Evolutionary conservation across 2,329 filamentous ascomycete species (phyloP).

Genomic region (Scytalidium sp.): DNA sequence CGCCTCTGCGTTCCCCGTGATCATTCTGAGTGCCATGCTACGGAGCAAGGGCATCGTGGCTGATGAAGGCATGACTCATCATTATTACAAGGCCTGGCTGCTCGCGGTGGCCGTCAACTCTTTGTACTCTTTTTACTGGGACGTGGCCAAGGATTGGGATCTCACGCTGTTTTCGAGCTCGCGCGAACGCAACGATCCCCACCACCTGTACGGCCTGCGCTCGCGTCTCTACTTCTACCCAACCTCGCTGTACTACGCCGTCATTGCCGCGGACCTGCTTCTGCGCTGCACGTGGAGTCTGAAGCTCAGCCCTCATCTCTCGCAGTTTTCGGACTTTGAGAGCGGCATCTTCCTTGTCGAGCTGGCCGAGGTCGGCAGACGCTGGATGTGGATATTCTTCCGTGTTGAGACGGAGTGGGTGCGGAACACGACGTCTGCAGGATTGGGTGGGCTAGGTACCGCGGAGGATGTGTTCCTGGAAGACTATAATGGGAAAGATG

Average conservation of each 20-base stretch:
- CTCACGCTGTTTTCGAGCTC: conserved; percentile 71
- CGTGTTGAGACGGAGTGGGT: conserved; percentile 93
- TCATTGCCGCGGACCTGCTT: conserved; percentile 73
- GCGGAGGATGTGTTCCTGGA: conserved; percentile 73
- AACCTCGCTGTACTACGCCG: conserved; percentile 75
- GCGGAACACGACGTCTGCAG: conserved; percentile 40
- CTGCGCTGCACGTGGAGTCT: conserved; percentile 89
- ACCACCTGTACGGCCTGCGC: conserved; percentile 76
- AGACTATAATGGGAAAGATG: conserved; percentile 67
- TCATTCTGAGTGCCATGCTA: conserved; percentile 74
- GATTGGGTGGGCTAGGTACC: conserved; percentile 36
- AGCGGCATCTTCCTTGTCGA: conserved; percentile 86
- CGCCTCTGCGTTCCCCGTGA: conserved; percentile 87
- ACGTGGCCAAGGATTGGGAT: conserved; percentile 95
- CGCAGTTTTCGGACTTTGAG: conserved; percentile 83
- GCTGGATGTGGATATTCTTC: conserved; percentile 98
- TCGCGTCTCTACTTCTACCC: conserved; percentile 69
- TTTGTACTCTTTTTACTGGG: conserved; percentile 97
- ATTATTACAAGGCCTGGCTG: conserved; percentile 62
- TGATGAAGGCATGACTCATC: conserved; percentile 31
- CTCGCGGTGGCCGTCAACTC: conserved; percentile 77
- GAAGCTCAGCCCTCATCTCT: conserved; percentile 78
- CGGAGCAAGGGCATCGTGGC: conserved; percentile 44
- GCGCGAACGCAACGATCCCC: conserved; percentile 54
- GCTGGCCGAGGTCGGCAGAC: conserved; percentile 77